Evolutionary conservation across 2,329 filamentous ascomycete genomes (phyloP).

Genomic region (Sporothrix schenckii): DNA sequence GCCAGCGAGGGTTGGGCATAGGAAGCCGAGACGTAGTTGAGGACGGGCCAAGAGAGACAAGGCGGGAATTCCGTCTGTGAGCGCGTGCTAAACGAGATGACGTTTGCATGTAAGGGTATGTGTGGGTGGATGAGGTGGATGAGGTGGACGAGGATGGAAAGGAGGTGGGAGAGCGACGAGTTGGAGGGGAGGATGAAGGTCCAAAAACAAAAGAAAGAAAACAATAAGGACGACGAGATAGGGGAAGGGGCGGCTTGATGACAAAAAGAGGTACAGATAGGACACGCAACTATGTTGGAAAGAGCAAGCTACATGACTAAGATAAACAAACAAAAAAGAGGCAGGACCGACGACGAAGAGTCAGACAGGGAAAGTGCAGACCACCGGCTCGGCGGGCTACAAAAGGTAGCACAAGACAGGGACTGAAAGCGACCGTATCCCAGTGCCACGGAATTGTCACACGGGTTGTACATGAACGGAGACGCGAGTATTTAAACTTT

Average conservation of each 20-base stretch:
- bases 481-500: conserved; percentile 23
- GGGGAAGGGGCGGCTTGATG: background rate
- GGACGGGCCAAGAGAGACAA: background rate
- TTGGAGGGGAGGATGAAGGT: background rate
- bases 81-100: background rate
- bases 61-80: background rate
- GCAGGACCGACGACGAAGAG: background rate
- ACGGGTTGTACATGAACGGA: conserved; percentile 16
- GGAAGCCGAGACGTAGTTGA: background rate
- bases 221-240: background rate
- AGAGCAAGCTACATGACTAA: background rate
- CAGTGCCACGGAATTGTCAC: conserved; percentile 16
- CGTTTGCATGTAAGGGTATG: background rate
- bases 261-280: background rate
- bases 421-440: background rate
- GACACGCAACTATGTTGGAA: background rate
- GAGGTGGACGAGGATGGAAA: background rate
- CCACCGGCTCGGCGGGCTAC: background rate
- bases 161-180: background rate
- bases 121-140: background rate
- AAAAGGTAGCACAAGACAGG: background rate
- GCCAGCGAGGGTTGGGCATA: conserved; percentile 16
- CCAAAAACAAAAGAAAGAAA: background rate
- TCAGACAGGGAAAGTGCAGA: background rate
- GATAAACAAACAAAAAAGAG: background rate